Conservation (phyloP, 2,329 filamentous ascomycete species). For the Colletotrichum sp. region DNA sequence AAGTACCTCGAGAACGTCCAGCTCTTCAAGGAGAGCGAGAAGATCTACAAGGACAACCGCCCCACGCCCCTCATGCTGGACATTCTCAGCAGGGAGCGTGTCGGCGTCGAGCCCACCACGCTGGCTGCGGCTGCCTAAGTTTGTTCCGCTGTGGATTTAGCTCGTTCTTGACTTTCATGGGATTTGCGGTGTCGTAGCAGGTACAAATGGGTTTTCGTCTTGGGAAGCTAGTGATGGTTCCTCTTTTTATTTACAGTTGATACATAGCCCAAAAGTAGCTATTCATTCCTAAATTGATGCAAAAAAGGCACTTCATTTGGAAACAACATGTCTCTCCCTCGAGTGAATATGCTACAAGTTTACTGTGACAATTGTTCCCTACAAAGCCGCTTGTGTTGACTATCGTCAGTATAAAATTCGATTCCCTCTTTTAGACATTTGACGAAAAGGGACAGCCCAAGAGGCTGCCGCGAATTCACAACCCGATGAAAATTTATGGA, state of each 20-base stretch:
- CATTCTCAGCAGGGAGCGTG: slow-evolving; percentile 90
- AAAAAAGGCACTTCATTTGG: not conserved
- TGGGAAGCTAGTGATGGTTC: not conserved
- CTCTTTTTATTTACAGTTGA: slow-evolving; percentile 10
- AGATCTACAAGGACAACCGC: slow-evolving; percentile 82
- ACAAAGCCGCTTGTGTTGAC: not conserved
- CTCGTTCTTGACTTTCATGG: not conserved
- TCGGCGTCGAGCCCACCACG: slow-evolving; percentile 79
- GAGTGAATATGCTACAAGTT: not conserved
- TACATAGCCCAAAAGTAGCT: not conserved
- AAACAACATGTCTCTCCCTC: not conserved
- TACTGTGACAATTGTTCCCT: not conserved
- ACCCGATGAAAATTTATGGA: not conserved
- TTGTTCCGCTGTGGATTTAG: not conserved
- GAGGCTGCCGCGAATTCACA: not conserved
- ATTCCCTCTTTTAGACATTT: too few relatives aligned
- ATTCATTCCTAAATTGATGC: not conserved
- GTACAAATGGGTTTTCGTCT: not conserved
- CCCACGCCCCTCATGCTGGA: slow-evolving; percentile 89
- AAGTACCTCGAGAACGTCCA: slow-evolving; percentile 91
- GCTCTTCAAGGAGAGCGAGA: slow-evolving; percentile 85
- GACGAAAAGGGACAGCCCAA: too few relatives aligned
- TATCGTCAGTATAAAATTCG: not conserved
- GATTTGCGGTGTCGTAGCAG: not conserved
- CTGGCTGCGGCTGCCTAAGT: slow-evolving; percentile 55